Evolutionary conservation across 2,329 filamentous ascomycete genomes (phyloP).

Genomic region (Fusarium tjaetaba): DNA sequence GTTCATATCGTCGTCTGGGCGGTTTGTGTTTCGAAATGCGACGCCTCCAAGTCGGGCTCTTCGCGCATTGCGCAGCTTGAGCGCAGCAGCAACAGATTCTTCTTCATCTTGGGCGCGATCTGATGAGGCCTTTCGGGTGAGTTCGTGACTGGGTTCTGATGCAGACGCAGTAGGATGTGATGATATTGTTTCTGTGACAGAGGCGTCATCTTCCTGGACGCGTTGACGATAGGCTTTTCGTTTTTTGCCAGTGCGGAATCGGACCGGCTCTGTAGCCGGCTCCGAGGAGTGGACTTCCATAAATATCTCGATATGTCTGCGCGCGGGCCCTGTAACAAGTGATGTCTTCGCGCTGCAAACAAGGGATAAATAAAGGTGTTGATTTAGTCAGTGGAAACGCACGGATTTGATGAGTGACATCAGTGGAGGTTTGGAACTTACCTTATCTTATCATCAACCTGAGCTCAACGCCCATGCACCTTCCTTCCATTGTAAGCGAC

Average conservation of each 20-base stretch:
- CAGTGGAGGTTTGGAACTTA: slow-evolving; percentile 17
- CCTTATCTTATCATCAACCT: slow-evolving; percentile 36
- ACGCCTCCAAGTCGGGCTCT: slow-evolving; percentile 64
- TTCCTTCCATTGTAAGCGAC: background rate
- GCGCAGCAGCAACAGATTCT: slow-evolving; percentile 57
- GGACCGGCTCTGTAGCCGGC: slow-evolving; percentile 48
- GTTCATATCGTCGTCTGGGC: slow-evolving; percentile 35
- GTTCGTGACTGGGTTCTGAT: slow-evolving; percentile 2
- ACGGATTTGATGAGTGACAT: slow-evolving; percentile 23
- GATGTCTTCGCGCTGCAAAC: background rate
- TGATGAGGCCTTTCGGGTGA: background rate
- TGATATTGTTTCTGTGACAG: slow-evolving; percentile 1
- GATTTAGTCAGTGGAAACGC: background rate
- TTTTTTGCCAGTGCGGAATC: slow-evolving; percentile 69
- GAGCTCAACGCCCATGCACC: background rate
- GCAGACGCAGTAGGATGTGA: slow-evolving; percentile 6
- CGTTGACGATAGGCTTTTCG: slow-evolving; percentile 68
- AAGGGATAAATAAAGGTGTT: slow-evolving; percentile 1
- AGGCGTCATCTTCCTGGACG: slow-evolving; percentile 45
- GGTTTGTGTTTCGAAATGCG: slow-evolving; percentile 58
- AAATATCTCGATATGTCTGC: background rate
- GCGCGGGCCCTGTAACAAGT: background rate
- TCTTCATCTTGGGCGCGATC: slow-evolving; percentile 47
- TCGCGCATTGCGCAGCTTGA: slow-evolving; percentile 64
- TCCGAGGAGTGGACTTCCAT: slow-evolving; percentile 30